Base-by-base conservation (phyloP, 2,329 filamentous ascomycete genomes). In the Laburnicola sp. region DNA sequence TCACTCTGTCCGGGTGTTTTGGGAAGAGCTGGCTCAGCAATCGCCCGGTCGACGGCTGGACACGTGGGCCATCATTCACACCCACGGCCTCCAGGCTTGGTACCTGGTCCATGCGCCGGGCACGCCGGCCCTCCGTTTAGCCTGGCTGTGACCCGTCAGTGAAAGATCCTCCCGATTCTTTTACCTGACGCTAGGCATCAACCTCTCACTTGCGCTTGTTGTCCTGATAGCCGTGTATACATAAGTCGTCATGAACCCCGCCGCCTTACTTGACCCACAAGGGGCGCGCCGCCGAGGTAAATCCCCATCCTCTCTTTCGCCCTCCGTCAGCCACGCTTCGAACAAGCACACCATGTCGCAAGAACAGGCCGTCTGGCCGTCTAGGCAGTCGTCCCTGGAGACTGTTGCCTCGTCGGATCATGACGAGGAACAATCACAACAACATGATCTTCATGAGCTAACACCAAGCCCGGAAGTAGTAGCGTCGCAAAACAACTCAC, bases 341-440 rank as follows among this genome's bases (percentile, higher is more conserved):
- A 41, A 16, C 2, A 27, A 46, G 3, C 9, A 11, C 10, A 25
- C 11, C 36, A 48, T 48, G 37, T 28, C 46, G 8, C 28, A 42
- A 21, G 2, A 22, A 21, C 36, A 40, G 22, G 21, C 11, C 2
- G 21, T 40, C 10, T 34, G 36, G 36, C 36, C 27, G 25, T n/a
- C 16, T 22, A 40, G 26, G 36, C 16, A 27, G 27, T 39, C 44
- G 6, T 6, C 6, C 11, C 5, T 22, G 27, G 26, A 11, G 21
- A 9, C 16, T 36, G 44, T 31, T 10, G 27, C 26, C 28, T 6
- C 36, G 26, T 8, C 36, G 10, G 16, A 22, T 21, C 23, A 51
- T 42, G n/a, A 48, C 31, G 54, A 59, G 57, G 61, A 65, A 58
- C 65, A 54, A 27, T 39, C 28, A 27, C 53, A 53, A 45, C 27